Evolutionary conservation across 208 protist species (phyloP).

Genomic region (Plasmodiophora brassicae): DNA sequence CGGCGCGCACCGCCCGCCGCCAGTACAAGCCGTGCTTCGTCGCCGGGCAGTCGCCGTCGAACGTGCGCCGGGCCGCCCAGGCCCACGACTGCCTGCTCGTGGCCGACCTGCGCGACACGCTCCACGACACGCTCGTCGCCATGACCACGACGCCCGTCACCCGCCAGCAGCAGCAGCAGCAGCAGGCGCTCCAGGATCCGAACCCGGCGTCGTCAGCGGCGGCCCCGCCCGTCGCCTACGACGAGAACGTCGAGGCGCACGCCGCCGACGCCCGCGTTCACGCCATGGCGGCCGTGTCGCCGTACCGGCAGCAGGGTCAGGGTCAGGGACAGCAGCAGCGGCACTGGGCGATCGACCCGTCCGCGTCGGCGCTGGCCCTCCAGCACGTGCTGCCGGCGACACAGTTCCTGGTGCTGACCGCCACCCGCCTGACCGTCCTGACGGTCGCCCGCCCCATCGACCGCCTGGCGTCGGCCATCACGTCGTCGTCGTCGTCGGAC

Average conservation of each 20-base stretch:
- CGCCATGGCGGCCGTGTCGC: neutral
- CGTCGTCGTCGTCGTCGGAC: neutral
- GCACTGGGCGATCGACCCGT: too few relatives aligned
- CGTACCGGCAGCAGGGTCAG: too few relatives aligned
- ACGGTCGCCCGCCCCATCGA: neutral
- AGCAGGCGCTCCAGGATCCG: neutral
- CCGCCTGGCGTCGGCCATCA: too few relatives aligned
- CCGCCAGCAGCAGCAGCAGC: neutral
- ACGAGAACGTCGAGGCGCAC: conserved; percentile 16
- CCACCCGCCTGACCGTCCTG: neutral
- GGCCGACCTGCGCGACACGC: neutral
- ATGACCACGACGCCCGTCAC: neutral
- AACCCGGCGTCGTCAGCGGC: too few relatives aligned
- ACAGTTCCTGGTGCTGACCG: neutral
- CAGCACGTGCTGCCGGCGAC: neutral
- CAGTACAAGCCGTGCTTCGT: neutral
- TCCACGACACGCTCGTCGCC: neutral
- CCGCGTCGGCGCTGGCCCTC: neutral
- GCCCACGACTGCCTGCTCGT: neutral
- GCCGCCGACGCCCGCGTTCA: neutral
- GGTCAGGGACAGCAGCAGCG: too few relatives aligned
- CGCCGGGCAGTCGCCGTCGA: neutral
- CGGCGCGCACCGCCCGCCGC: neutral
- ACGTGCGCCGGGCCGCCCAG: neutral
- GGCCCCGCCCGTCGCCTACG: neutral